phyloP scores from a whole-genome alignment of 139 green algal species.

The Diplosphaera chodatii region DNA sequence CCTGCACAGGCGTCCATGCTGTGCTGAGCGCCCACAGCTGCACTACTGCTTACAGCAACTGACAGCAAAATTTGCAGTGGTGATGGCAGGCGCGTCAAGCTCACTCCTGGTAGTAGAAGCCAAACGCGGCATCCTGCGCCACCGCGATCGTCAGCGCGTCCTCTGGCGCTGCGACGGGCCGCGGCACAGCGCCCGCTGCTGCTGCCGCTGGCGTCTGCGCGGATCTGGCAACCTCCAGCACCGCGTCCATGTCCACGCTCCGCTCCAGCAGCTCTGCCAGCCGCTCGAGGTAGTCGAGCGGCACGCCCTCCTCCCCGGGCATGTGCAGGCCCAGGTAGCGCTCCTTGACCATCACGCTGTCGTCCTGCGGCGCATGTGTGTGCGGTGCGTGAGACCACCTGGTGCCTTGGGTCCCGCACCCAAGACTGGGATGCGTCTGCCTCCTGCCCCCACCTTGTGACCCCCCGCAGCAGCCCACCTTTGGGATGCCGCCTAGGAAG shows the following conservation, averaged over 20 bases:
- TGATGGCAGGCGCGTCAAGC: too few relatives aligned
- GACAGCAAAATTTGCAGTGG: too few relatives aligned
- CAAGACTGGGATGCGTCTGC: too few relatives aligned
- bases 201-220: neutral
- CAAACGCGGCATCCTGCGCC: constrained; percentile 72
- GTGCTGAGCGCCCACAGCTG: too few relatives aligned
- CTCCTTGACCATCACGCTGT: constrained; percentile 33
- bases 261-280: constrained; percentile 41
- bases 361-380: too few relatives aligned
- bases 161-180: neutral
- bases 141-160: constrained; percentile 55
- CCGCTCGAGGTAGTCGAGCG: constrained; percentile 3
- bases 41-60: too few relatives aligned
- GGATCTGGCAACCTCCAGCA: constrained; percentile 40
- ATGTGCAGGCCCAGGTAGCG: constrained; percentile 50
- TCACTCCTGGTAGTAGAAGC: constrained; percentile 76
- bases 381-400: too few relatives aligned
- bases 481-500: constrained; percentile 68
- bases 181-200: neutral
- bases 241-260: constrained; percentile 51
- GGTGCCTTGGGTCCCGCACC: too few relatives aligned
- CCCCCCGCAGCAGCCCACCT: constrained; percentile 24
- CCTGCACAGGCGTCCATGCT: constrained; percentile 11
- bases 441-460: too few relatives aligned
- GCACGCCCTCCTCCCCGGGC: constrained; percentile 22